Evolutionary conservation across 768 basidiomycete species (phyloP).

Genomic region (Zangia roseola): DNA sequence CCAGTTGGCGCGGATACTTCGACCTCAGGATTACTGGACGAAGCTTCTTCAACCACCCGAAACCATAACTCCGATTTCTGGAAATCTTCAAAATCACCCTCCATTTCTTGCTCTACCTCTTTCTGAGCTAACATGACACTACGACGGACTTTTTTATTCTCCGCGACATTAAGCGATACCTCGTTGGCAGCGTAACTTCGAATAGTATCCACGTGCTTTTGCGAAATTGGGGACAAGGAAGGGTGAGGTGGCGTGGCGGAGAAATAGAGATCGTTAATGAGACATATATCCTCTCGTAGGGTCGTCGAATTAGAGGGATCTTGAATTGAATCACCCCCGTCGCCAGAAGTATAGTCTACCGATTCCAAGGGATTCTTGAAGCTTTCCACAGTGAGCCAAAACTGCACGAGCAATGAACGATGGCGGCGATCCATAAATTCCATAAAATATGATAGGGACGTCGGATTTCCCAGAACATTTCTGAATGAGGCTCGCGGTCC

Average conservation of each 20-base stretch:
- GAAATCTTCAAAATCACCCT: conserved; percentile 89
- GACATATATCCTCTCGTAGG: conserved; percentile 80
- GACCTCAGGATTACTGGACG: conserved; percentile 27
- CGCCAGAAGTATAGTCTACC: conserved; percentile 59
- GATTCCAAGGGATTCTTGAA: conserved; percentile 96
- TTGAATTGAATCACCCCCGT: conserved; percentile 61
- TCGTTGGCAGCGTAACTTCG: conserved; percentile 60
- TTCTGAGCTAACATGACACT: conserved; percentile 83
- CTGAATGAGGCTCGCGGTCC: conserved; percentile 61
- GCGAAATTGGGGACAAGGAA: conserved; percentile 60
- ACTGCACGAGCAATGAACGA: conserved; percentile 85
- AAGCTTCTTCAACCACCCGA: conserved; percentile 75
- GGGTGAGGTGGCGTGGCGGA: conserved; percentile 55
- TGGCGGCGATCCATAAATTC: conserved; percentile 95
- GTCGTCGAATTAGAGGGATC: conserved; percentile 57
- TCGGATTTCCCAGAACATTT: conserved; percentile 84
- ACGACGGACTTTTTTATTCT: conserved; percentile 60
- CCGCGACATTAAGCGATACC: conserved; percentile 37
- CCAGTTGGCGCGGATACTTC: not conserved
- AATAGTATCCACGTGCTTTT: conserved; percentile 69
- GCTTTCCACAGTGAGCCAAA: conserved; percentile 96
- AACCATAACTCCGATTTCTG: conserved; percentile 89
- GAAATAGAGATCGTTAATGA: conserved; percentile 90
- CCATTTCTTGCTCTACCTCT: conserved; percentile 87
- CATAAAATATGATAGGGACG: conserved; percentile 93